Evolutionary conservation across 106 monocot species (phyloP), one percentile per base, ranked within the genome.

Genomic region (Gastrodia elata): DNA sequence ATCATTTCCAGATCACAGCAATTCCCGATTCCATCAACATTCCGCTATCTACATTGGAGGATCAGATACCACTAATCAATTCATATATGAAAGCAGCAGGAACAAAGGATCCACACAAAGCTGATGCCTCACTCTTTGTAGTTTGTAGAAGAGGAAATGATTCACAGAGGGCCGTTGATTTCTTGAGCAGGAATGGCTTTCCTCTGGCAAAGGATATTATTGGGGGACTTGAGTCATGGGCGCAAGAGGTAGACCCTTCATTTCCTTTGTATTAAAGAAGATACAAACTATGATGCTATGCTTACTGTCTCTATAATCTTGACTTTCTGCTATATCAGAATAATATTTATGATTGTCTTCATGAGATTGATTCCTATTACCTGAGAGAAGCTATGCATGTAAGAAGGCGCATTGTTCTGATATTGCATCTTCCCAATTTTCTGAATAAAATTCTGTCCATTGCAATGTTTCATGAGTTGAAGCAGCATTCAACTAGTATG

Each of bases 121-220:
- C 42, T 27, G n/a, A n/a, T n/a, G 80, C 90, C 3, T 75, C 86
- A 26, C 67, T 98, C 3, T 93, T 82, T 78, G 91, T 93, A 2
- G 78, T 98, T 46, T 98, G 93, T 73, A 77, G 97, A 80, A 85
- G 93, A 84, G 98, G 98, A 22, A 98, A 98, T 71, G 90, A 90
- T 69, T 98, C 98, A 33, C 98, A 98, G 61, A 73, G 78, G 15
- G 93, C 98, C 74, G 93, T 93, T 58, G 39, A 86, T 55, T 68
- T 81, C 77, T 86, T 98, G 4, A 79, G 57, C 0, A 73, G 85
- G 7, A 90, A 85, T 68, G 98, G 98, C 16, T 84, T 91, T 75
- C n/a, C 79, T 64, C 38, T 49, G 4, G 90, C 91, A 8, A 93
- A 86, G 55, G 93, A 98, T 74, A 91, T 98, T 30, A 80, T 87